Conservation (phyloP, 495 filamentous ascomycete species). For the Aspergillus carlsbadensis region DNA sequence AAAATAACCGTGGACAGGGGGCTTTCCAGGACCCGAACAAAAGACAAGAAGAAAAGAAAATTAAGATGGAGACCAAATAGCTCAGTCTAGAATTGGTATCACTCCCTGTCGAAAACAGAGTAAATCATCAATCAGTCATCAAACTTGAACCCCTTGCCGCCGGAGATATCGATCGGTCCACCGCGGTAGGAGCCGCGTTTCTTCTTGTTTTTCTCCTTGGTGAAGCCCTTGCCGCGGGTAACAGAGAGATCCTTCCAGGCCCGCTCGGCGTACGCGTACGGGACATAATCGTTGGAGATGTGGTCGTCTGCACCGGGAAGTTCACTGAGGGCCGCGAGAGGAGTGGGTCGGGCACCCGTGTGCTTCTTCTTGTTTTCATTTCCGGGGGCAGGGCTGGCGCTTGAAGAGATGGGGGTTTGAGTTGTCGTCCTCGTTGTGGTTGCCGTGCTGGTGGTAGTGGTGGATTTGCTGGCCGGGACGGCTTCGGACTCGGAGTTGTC, state of each 20-base stretch:
- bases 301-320: constrained; percentile 38
- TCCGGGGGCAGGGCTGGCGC: constrained; percentile 44
- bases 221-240: constrained; percentile 95
- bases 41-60: background rate
- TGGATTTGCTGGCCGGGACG: constrained; percentile 17
- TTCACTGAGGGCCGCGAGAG: constrained; percentile 47
- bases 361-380: constrained; percentile 54
- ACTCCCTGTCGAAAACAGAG: background rate
- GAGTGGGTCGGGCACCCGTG: constrained; percentile 43
- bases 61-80: background rate
- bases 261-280: constrained; percentile 83
- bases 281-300: constrained; percentile 68
- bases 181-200: constrained; percentile 81
- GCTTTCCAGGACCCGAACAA: background rate
- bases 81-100: constrained; percentile 1
- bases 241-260: constrained; percentile 85
- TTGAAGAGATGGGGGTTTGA: constrained; percentile 32
- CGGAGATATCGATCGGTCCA: constrained; percentile 71
- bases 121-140: constrained; percentile 59
- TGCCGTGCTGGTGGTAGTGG: constrained; percentile 25
- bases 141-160: constrained; percentile 79
- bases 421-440: too few species aligned
- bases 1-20: background rate
- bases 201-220: constrained; percentile 99
- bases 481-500: constrained; percentile 34